Base-by-base conservation (phyloP, 305 asterid genomes). In the Galium porrigens region DNA sequence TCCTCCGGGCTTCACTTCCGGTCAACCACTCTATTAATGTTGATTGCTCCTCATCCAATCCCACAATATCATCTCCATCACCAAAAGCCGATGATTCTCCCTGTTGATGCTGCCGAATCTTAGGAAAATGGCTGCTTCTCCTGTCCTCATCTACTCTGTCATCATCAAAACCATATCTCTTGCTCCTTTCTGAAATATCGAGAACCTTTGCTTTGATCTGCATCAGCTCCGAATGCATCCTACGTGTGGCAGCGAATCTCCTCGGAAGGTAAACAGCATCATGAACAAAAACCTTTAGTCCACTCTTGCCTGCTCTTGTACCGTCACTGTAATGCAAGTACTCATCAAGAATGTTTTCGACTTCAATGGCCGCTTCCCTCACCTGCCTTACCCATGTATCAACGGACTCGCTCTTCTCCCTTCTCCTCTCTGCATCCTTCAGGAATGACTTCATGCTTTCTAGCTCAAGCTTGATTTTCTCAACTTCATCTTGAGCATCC, bases 361-460 rank as follows among this genome's bases (percentile, higher is more conserved):
- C 78, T 54, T 66, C 18, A 44, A 39, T 30, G 10, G 72, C 59
- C 33, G 61, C 70, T 48, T 65, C 70, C 48, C 75, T 65, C 27
- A 74, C 74, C 41, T 70, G 72, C 66, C 61, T 66, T 9, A 70
- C 46, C 78, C 78, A 74, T 3, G 59, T 52, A 27, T 64, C 74
- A 20, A 62, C 69, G 7, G 62, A 53, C 36, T 74, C 70, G 12
- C 41, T 68, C 68, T 63, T 65, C 11, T 22, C 59, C 34, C 68
- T 64, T 27, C 74, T 65, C 46, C 34, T 15, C 49, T 70, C 72
- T 20, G 78, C 78, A 46, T 70, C 78, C 63, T 0, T 70, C 56
- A 70, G 37, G 68, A 74, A 70, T 10, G 78, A 71, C 57, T 65
- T 58, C 78, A 74, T 70, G 65, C 61, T 63, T 30, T 69, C 48